A percentile compares a stretch with the other conserved stretches of the same genome.
Conservation (phyloP, 2,329 filamentous ascomycete species). For the Amauroascus niger region DNA sequence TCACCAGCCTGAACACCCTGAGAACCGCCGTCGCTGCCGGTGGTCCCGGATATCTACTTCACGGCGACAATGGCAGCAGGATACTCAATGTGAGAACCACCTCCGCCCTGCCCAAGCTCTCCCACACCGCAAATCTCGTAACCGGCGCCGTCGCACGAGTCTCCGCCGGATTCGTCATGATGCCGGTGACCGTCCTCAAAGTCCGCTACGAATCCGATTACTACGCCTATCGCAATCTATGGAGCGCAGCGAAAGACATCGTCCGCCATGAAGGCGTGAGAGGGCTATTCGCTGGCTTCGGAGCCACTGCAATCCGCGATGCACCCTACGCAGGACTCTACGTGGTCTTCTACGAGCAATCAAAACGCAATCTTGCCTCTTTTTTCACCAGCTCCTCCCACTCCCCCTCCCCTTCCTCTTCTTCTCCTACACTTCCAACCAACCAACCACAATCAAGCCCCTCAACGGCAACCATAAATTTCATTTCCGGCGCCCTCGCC, state of each 20-base stretch:
- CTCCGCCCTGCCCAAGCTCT: slow-evolving; percentile 69
- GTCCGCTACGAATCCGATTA: slow-evolving; percentile 86
- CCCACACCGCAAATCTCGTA: slow-evolving; percentile 72
- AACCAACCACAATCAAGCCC: not conserved
- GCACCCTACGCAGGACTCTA: slow-evolving; percentile 96
- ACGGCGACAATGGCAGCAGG: slow-evolving; percentile 25
- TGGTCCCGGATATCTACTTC: slow-evolving; percentile 31
- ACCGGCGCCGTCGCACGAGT: slow-evolving; percentile 78
- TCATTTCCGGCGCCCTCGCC: slow-evolving; percentile 68
- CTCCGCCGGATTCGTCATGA: slow-evolving; percentile 79
- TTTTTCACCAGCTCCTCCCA: slow-evolving; percentile 18
- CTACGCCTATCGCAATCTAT: slow-evolving; percentile 71
- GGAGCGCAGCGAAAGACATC: slow-evolving; percentile 65
- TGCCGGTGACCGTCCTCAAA: slow-evolving; percentile 94
- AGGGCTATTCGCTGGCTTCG: slow-evolving; percentile 89
- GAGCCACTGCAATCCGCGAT: slow-evolving; percentile 83
- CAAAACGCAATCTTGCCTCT: slow-evolving; percentile 29
- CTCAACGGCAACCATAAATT: slow-evolving; percentile 61
- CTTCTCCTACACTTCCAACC: not conserved
- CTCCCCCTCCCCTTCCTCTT: slow-evolving; percentile 6
- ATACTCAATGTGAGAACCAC: slow-evolving; percentile 34
- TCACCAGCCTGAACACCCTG: slow-evolving; percentile 74
- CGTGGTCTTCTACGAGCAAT: slow-evolving; percentile 77
- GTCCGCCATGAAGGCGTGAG: slow-evolving; percentile 59
- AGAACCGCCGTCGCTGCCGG: slow-evolving; percentile 54